Conservation (phyloP, 2,329 filamentous ascomycete species). For the Hyphodiscus sp. region DNA sequence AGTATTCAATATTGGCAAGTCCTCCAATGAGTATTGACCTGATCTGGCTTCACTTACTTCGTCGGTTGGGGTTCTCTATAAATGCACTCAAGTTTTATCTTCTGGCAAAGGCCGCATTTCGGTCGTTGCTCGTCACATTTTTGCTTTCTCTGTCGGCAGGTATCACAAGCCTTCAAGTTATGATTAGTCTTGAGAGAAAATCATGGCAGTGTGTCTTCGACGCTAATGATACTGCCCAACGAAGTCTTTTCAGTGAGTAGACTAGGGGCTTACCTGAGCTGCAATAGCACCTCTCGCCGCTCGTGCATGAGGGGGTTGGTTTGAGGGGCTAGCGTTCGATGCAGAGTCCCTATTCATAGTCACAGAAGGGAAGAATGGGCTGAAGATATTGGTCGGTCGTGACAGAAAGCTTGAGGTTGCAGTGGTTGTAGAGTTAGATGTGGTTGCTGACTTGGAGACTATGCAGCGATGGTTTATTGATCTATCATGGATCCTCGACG, state of each 20-base stretch:
- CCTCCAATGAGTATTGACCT: not conserved
- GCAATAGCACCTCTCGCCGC: conserved; percentile 43
- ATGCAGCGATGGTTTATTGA: not conserved
- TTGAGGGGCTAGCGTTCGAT: conserved; percentile 11
- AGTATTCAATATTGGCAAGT: not conserved
- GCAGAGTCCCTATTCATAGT: conserved; percentile 25
- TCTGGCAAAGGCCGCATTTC: conserved; percentile 52
- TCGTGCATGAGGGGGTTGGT: conserved; percentile 26
- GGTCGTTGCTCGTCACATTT: conserved; percentile 58
- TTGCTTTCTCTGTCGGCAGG: conserved; percentile 53
- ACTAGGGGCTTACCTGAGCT: conserved; percentile 33
- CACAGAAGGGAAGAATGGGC: not conserved
- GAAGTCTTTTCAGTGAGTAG: not conserved
- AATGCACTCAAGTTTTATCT: conserved; percentile 50
- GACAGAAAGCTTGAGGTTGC: not conserved
- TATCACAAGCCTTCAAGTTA: conserved; percentile 47
- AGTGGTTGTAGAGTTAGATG: not conserved
- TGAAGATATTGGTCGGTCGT: not conserved
- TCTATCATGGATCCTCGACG: not conserved
- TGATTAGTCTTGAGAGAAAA: conserved; percentile 5
- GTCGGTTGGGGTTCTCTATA: conserved; percentile 56
- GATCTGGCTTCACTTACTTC: conserved; percentile 42
- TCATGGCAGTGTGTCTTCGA: not conserved
- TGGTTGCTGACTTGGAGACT: not conserved
- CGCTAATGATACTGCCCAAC: not conserved